Conservation (phyloP, 345 rosid species). For the Diplotaxis tenuifolia region DNA sequence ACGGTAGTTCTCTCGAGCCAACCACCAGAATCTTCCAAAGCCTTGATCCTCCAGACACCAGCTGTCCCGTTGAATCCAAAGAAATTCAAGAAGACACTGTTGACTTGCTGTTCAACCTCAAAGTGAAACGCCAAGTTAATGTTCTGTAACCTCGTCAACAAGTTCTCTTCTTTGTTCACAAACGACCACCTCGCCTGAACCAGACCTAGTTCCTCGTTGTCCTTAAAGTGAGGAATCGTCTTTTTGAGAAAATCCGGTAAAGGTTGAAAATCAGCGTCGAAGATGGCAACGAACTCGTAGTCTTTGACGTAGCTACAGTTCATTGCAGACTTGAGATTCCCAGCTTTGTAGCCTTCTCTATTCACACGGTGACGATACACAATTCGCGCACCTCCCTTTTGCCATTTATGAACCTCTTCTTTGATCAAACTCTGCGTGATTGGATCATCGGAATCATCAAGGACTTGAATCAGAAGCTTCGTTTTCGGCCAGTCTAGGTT, state of each 20-base stretch:
- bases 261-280: constrained; percentile 96
- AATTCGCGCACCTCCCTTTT: constrained; percentile 71
- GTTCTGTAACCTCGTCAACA: constrained; percentile 83
- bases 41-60: constrained; percentile 94
- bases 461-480: constrained; percentile 69
- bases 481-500: constrained; percentile 93
- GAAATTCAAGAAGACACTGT: constrained; percentile 75
- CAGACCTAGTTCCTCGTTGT: constrained; percentile 71
- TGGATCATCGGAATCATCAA: constrained; percentile 92
- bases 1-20: constrained; percentile 98
- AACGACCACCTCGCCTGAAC: constrained; percentile 98
- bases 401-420: constrained; percentile 91
- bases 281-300: constrained; percentile 88
- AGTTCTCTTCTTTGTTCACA: constrained; percentile 88
- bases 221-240: constrained; percentile 91
- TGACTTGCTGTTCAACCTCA: constrained; percentile 96
- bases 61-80: constrained; percentile 97
- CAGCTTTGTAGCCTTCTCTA: constrained; percentile 95
- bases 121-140: constrained; percentile 88
- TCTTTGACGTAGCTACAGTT: constrained; percentile 84
- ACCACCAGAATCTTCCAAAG: constrained; percentile 92
- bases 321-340: constrained; percentile 97
- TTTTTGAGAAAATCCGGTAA: constrained; percentile 71
- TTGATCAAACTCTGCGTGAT: constrained; percentile 63
- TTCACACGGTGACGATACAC: constrained; percentile 79